Evolutionary conservation across 495 filamentous ascomycete genomes (phyloP), one percentile per base, ranked within the genome.

Genomic region (Halenospora varia): DNA sequence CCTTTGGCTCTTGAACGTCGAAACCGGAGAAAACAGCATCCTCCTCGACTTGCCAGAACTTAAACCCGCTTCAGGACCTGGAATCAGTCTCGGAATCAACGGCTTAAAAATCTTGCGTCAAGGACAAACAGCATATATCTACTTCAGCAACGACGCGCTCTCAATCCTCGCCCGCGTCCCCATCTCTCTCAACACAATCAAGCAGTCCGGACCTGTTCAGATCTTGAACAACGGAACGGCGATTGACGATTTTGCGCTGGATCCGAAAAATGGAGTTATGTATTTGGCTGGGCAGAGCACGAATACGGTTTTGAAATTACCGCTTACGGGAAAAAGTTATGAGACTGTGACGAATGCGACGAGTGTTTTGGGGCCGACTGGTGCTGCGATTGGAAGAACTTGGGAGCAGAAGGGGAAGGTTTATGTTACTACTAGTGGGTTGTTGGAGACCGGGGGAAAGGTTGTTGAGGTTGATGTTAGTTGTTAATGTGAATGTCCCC

Each of bases 1-100:
- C 10, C 61, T 79, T 10, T 73, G 62, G 57, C 62, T 62, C 13
- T 40, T 74, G 29, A 53, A 72, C 47, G 57, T 66, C 24, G 19
- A 46, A 1, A 70, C 61, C 0, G 66, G 65, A 1, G 51, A 57
- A 11, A 55, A 64, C 58, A 61, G 62, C 22, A 46, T 59, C 9
- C 61, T 69, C 0, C 50, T 69, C 62, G 53, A 53, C 18, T 6
- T 58, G 55, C 26, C 59, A 44, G 51, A 64, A 17, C 47, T 65
- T 60, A 50, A 26, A 48, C 42, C 53, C 1, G 47, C 55, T 0
- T 15, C 19, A 4, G 22, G 23, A 1, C 35, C 51, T 0, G 15
- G 45, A 1, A 2, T 70, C 2, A 42, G 51, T 3, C 52, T 75
- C 6, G 73, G 68, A 1, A 55, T 74, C 19, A 72, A 74, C 23